Evolutionary conservation across 1,284 basidiomycete species (phyloP).

Genomic region (Cutaneotrichosporon cavernicola): DNA sequence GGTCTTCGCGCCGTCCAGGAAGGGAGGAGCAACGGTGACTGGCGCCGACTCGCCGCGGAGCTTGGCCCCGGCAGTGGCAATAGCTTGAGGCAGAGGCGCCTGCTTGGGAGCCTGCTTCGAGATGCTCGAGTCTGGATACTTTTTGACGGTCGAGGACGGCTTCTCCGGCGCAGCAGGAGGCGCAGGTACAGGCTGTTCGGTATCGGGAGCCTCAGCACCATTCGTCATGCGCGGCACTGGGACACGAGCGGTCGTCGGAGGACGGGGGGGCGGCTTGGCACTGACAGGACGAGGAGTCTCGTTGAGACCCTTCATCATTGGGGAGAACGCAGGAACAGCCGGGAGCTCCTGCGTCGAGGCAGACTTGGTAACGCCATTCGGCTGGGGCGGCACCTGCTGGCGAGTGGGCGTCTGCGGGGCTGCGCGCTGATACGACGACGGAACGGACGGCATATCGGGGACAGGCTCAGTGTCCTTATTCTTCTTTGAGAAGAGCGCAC

Average conservation of each 20-base stretch:
- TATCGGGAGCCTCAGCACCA: background rate
- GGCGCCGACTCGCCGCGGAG: background rate
- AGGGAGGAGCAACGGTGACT: background rate
- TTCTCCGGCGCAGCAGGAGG: background rate
- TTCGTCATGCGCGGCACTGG: background rate
- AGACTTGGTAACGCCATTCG: constrained; percentile 2
- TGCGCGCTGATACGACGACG: constrained; percentile 4
- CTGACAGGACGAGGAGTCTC: background rate
- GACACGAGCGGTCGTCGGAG: constrained; percentile 1
- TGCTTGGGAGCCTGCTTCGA: constrained; percentile 7
- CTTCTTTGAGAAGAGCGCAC: constrained; percentile 14
- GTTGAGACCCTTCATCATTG: background rate
- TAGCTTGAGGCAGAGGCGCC: background rate
- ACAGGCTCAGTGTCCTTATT: constrained; percentile 4
- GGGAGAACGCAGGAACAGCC: background rate
- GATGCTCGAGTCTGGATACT: constrained; percentile 7
- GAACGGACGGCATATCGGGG: constrained; percentile 17
- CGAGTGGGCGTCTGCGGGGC: background rate
- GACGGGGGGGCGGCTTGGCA: background rate
- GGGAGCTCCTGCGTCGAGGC: constrained; percentile 1
- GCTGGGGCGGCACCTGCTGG: constrained; percentile 1
- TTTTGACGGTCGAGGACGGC: constrained; percentile 4
- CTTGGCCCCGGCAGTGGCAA: background rate
- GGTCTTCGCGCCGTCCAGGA: background rate
- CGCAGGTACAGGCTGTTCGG: constrained; percentile 1